Evolutionary conservation across 345 rosid species (phyloP), one percentile per base, ranked within the genome.

Genomic region (Sisymbrium altissimum): DNA sequence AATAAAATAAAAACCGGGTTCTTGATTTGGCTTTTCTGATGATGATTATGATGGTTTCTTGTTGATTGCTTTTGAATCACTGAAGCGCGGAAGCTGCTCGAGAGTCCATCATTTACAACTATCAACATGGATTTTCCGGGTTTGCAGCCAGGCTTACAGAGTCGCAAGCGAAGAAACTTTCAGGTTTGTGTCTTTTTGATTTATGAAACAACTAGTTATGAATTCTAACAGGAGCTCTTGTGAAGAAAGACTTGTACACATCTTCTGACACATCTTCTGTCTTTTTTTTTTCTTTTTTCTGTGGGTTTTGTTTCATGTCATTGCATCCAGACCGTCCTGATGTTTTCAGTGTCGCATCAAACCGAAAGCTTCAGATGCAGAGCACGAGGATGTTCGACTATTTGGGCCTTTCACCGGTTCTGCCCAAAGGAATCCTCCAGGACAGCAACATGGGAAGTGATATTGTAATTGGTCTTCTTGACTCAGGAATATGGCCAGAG

Each of bases 51-150:
- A 45, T 23, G 59, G n/a, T 35, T 59, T 32, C 7, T 12, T 19
- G 46, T 57, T 70, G 49, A 30, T 32, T 53, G 48, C 13, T 54
- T 69, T 69, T 69, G 21, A 13, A 17, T 63, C 13, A 15, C 30
- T 35, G 44, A 64, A 86, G 90, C 62, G 56, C 57, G 59, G 83
- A 82, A 79, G 87, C 81, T 35, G 85, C 86, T 52, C 66, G 62
- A 64, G 48, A 64, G 35, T 86, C 90, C 11, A 72, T 84, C 61
- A 30, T 86, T 30, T 79, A 86, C 69, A 81, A 84, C 74, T 81
- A 86, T 39, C 82, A 55, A 60, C 86, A 84, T 74, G 90, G 88
- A 38, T 86, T 88, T 63, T 86, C 85, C 2, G 86, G 88, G 45
- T 86, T 86, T 76, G 86, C 90, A 30, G 88, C 87, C 15, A 82